Evolutionary conservation across 1,139 yeast species (phyloP), one percentile per base, ranked within the genome.

Genomic region (Pichia cactophila): DNA sequence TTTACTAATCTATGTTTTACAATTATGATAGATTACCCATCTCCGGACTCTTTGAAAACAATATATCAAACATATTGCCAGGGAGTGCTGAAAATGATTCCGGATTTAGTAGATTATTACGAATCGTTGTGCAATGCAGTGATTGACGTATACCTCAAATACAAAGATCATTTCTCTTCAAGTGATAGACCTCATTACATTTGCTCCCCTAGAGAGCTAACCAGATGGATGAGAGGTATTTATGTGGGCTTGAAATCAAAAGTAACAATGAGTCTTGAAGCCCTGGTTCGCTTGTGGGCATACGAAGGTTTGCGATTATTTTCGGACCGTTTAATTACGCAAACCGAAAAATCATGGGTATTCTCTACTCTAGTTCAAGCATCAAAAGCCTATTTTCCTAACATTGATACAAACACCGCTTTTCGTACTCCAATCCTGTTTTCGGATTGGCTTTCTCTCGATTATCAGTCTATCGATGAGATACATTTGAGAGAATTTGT

Each of bases 201-300:
- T 1, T 86, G 84, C 61, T 84, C 95, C 28, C 97, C 98, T 0
- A 80, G 97, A 63, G 98, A 92, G 61, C 72, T 92, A 28, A 88
- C 97, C 0, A 70, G 97, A 52, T 88, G 96, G 95, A 71, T 81
- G 2, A 73, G 86, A 53, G 96, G 96, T n/a, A 66, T 92, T 1
- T 73, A 78, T 47, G 78, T 77, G 45, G 83, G 84, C 0, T 59
- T 85, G 12, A 67, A 69, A 49, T 64, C 73, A 1, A 56, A 68
- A 2, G 36, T 46, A 7, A 40, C 50, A 0, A 33, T 61, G n/a
- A 26, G 41, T 9, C 36, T 64, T n/a, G 57, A 57, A 16, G 56
- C 50, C 0, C 64, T 88, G 26, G 64, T 86, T 0, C 69, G 90
- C 38, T 58, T 87, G 2, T 86, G 95, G 92, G 84, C 81, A 12